phyloP scores from a whole-genome alignment of 2,329 filamentous ascomycete genomes.

The Penicillium hesseltinei region DNA sequence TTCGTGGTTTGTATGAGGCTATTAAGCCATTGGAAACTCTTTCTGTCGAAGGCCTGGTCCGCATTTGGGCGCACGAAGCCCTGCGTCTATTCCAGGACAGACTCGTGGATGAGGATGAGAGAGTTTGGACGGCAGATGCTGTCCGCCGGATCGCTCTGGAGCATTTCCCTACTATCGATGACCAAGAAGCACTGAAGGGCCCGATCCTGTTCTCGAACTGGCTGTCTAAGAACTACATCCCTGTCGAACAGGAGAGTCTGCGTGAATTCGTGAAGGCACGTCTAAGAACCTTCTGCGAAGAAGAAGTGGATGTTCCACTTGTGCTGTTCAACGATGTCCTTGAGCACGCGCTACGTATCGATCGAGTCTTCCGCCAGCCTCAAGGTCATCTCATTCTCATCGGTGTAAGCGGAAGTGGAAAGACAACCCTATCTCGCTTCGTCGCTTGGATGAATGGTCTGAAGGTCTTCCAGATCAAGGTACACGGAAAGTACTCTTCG shows the following conservation, averaged over 20 bases:
- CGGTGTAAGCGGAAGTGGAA: conserved; percentile 96
- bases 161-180: conserved; percentile 92
- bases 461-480: conserved; percentile 99
- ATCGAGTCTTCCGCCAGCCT: conserved; percentile 96
- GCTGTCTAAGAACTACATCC: conserved; percentile 97
- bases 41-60: conserved; percentile 83
- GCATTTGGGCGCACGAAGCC: conserved; percentile 98
- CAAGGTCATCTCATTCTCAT: conserved; percentile 98
- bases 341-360: conserved; percentile 96
- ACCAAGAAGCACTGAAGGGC: conserved; percentile 80
- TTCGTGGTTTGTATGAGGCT: conserved; percentile 94
- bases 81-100: conserved; percentile 95
- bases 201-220: conserved; percentile 99
- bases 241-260: conserved; percentile 90
- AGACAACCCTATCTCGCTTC: conserved; percentile 95
- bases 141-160: conserved; percentile 84
- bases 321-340: conserved; percentile 99
- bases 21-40: conserved; percentile 88
- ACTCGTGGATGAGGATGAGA: conserved; percentile 89
- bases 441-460: conserved; percentile 99
- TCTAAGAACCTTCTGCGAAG: conserved; percentile 97
- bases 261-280: conserved; percentile 97
- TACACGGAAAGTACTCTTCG: conserved; percentile 95
- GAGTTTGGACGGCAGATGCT: conserved; percentile 89
- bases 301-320: conserved; percentile 96